Base-by-base conservation (phyloP, 148 eudicot genomes). In the Limonium bicolor region DNA sequence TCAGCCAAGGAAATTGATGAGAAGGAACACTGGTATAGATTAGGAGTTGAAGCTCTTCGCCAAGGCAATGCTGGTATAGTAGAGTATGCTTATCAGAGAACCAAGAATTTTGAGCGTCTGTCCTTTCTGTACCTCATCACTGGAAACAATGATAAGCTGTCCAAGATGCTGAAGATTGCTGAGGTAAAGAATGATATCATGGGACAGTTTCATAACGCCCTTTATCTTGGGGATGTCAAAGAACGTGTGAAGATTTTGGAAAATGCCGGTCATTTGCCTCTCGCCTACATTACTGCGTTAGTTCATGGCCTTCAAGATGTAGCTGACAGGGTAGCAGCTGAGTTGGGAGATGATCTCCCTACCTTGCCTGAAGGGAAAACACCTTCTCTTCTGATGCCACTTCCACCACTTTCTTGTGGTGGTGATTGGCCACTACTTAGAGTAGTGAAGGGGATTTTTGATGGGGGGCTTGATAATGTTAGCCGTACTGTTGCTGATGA, bases 1-100 rank as follows among this genome's bases (percentile, higher is more conserved):
- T 80, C 84, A 54, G 92, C 92, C 39, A 80, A 80, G 57, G 79
- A 64, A 46, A 67, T 80, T 32, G 80, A 80, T 56, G 84, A 80
- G 59, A 73, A 73, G 59, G 78, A 70, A 37, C 70, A 73, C 41
- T 80, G 92, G 92, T 80, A 76, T 48, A 76, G 66, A 38, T 58
- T 80, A 49, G 92, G 92, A 31, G 80, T 80, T 45, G 84, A 80
- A 65, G 84, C 92, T 39, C 75, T 80, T 45, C 83, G 92, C 27
- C 84, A 76, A 63, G 92, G 92, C 21, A 76, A 80, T 67, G 70
- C 79, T 20, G 80, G 78, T 23, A 80, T 80, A 34, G 92, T 76
- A 20, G 92, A 80, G 52, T 76, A 80, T 67, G 84, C 84, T 3
- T 80, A 80, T 54, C 92, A 80, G 64, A 76, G 67, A 49, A 80